Evolutionary conservation across 2,329 filamentous ascomycete genomes (phyloP), one percentile per base, ranked within the genome.

Genomic region (Talaromyces albobiverticillius): DNA sequence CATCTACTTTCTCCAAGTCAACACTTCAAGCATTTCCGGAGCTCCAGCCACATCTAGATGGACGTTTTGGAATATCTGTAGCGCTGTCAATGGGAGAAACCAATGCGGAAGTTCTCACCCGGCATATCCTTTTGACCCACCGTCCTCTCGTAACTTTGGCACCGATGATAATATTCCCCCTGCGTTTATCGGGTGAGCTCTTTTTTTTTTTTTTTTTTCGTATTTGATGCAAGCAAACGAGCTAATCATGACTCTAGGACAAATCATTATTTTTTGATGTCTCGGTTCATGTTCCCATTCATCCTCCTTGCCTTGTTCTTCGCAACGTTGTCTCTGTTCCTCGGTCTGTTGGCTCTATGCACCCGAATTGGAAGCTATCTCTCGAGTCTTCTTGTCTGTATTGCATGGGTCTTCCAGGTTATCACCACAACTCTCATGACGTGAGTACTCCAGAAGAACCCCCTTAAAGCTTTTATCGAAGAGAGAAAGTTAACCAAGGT

Each of bases 261-360:
- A 9, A 78, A 84, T 61, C 82, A 78, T 59, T 95, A 86, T 78
- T 97, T 82, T 76, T 90, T 91, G 74, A 80, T 94, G 67, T 95
- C 90, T 76, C 84, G 93, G 38, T 96, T 96, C 77, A 88, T 90
- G 71, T 97, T 93, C 82, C 90, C 92, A 34, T 94, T 96, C 73
- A 89, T 89, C 76, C 77, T 97, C 54, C 86, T 97, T 61, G 84
- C 85, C 16, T 82, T 96, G 34, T 85, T 96, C 78, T 94, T 95
- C 70, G 82, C 68, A 43, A 71, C 75, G 13, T 58, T 67, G 53
- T 72, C 75, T 2, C 69, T 81, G 14, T 66, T 79, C 56, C 71
- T 71, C 25, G 76, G 79, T 8, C 61, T 76, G 8, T 61, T 78
- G 52, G 72, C 75, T 18, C 69, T 81, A 38, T 83, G 80, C 66